Conservation (phyloP, 164 flowering plant genomes). For the Dillenia turbinata region DNA sequence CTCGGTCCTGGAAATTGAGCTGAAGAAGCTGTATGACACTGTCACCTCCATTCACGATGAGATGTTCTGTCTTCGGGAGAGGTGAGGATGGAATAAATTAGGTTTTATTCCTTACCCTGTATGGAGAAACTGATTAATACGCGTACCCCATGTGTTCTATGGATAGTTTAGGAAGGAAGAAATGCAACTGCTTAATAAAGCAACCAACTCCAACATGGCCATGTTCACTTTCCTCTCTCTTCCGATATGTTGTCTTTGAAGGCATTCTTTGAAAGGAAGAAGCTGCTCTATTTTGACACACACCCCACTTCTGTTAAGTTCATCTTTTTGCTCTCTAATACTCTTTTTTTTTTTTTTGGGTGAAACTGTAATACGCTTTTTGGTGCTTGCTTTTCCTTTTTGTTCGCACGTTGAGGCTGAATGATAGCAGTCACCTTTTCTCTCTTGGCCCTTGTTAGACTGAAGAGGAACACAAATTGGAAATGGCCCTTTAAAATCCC, state of each 20-base stretch:
- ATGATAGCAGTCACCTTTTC: too few species aligned
- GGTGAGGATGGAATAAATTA: constrained; percentile 29
- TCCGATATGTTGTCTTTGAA: constrained; percentile 75
- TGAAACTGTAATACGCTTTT: too few species aligned
- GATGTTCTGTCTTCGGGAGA: constrained; percentile 76
- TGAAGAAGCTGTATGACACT: constrained; percentile 55
- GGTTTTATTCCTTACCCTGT: not conserved
- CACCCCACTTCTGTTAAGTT: too few species aligned
- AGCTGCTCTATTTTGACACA: constrained; percentile 43
- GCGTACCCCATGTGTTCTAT: not conserved
- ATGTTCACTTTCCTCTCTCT: constrained; percentile 52
- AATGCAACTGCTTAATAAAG: constrained; percentile 66
- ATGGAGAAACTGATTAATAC: too few species aligned
- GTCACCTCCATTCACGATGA: constrained; percentile 67
- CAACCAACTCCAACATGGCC: constrained; percentile 68
- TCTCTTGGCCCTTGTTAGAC: too few species aligned
- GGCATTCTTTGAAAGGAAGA: constrained; percentile 82
- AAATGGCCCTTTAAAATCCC: too few species aligned
- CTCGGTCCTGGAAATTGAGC: constrained; percentile 68
- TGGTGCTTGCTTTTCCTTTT: too few species aligned
- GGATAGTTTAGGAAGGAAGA: constrained; percentile 60
- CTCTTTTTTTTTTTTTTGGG: too few species aligned
- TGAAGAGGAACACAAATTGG: too few species aligned
- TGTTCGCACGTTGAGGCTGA: too few species aligned
- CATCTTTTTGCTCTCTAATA: too few species aligned